Evolutionary conservation across 768 basidiomycete genomes (phyloP).

Genomic region (Pleurotus eryngii): DNA sequence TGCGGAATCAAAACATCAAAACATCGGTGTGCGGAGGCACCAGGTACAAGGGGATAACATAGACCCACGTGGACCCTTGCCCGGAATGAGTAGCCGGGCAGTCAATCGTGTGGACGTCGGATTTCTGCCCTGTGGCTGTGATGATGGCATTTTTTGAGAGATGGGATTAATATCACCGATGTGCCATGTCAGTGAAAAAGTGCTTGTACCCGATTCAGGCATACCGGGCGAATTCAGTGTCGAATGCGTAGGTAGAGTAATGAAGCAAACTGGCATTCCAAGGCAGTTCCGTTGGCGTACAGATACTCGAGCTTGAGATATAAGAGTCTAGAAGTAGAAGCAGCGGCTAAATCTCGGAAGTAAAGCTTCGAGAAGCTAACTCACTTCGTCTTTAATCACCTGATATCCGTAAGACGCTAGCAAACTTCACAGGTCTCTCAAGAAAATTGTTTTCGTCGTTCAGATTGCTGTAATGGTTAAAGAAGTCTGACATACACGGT

Average conservation of each 20-base stretch:
- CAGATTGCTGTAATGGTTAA: not conserved
- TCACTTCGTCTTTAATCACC: not conserved
- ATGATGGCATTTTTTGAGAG: not conserved
- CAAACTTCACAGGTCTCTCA: not conserved
- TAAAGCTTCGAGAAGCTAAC: not conserved
- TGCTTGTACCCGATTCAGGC: not conserved
- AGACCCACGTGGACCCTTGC: not conserved
- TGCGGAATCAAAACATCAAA: not conserved
- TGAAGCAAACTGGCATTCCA: not conserved
- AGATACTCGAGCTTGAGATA: not conserved
- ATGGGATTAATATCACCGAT: not conserved
- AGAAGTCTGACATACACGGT: not conserved
- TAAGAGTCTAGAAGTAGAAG: not conserved
- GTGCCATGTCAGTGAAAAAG: not conserved
- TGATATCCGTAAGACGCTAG: not conserved
- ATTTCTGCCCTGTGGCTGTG: slow-evolving; percentile 3
- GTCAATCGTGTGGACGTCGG: not conserved
- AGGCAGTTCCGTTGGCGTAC: not conserved
- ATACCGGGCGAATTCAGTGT: not conserved
- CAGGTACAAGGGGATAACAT: slow-evolving; percentile 1
- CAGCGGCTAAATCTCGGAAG: not conserved
- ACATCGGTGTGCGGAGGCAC: not conserved
- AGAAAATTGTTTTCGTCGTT: not conserved
- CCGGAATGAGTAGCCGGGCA: not conserved
- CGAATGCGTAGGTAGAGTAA: not conserved